Conservation (phyloP, 192 early-diverging fungal species). For the Gamsiella multidivaricata region DNA sequence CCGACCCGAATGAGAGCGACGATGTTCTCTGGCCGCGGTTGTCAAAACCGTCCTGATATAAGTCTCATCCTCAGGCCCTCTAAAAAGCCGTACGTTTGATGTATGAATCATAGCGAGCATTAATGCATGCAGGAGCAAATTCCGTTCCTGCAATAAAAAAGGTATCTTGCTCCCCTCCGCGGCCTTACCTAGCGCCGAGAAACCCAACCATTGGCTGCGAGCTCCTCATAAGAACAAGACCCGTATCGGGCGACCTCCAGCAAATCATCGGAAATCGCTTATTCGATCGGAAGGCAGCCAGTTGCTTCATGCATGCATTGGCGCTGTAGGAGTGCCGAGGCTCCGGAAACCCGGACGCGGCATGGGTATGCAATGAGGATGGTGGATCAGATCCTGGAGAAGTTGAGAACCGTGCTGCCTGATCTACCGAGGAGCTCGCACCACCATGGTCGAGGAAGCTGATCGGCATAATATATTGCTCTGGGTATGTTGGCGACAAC, state of each 20-base stretch:
- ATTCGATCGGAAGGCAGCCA: constrained; percentile 44
- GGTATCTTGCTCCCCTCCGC: background rate
- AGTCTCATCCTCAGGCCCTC: constrained; percentile 54
- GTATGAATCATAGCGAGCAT: too few relatives aligned
- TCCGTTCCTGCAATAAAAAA: background rate
- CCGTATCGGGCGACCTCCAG: constrained; percentile 48
- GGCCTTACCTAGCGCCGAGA: constrained; percentile 37
- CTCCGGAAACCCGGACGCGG: background rate
- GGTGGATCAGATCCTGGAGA: background rate
- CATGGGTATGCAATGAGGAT: too few relatives aligned
- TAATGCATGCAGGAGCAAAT: too few relatives aligned
- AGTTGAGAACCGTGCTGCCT: background rate
- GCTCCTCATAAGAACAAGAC: constrained; percentile 54
- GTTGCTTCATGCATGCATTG: constrained; percentile 25
- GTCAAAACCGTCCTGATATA: constrained; percentile 51
- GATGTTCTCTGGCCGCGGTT: constrained; percentile 33
- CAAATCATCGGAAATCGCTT: constrained; percentile 54
- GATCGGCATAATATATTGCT: constrained; percentile 50
- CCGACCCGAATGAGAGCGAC: background rate
- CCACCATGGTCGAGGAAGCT: constrained; percentile 16
- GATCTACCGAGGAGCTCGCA: background rate
- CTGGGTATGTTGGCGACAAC: constrained; percentile 55
- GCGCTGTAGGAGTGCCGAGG: background rate
- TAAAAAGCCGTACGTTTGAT: background rate
- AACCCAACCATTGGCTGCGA: constrained; percentile 59